These are phyloP conservation scores for Chionographis japonica DNA, from an alignment of 106 monocot species.

Conservation along the genomic window DNA sequence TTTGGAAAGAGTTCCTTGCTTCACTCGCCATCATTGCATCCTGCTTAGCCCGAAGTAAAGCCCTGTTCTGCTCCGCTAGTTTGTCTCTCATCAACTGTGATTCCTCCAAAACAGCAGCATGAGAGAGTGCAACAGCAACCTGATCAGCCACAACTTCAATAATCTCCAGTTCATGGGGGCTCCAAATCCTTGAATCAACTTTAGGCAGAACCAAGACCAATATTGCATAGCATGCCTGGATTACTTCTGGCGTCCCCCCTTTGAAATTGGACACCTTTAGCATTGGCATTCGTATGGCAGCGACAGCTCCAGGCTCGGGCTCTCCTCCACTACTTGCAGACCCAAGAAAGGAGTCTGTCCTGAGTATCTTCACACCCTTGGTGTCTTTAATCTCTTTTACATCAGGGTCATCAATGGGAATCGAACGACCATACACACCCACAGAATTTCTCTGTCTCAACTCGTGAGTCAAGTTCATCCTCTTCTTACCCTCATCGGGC, in stretches of 20 bases:
- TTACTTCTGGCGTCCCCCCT: constrained; percentile 49
- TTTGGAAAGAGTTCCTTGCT: constrained; percentile 56
- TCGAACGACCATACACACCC: constrained; percentile 4
- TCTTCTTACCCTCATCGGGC: constrained; percentile 36
- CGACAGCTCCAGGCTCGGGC: constrained; percentile 32
- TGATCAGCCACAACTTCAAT: constrained; percentile 71
- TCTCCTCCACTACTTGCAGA: constrained; percentile 33
- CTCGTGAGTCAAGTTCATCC: constrained; percentile 54
- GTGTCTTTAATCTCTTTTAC: constrained; percentile 29
- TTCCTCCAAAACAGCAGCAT: constrained; percentile 70
- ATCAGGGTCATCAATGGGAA: constrained; percentile 43
- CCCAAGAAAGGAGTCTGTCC: constrained; percentile 34
- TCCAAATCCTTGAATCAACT: constrained; percentile 47
- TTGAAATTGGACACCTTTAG: constrained; percentile 58
- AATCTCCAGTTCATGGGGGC: constrained; percentile 50
- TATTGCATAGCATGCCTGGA: constrained; percentile 53
- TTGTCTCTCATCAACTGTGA: constrained; percentile 63
- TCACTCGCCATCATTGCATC: constrained; percentile 52
- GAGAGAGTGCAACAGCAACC: constrained; percentile 71
- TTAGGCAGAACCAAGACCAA: constrained; percentile 54
- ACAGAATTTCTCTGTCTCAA: constrained; percentile 14
- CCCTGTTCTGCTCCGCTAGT: constrained; percentile 48
- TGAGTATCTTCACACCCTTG: constrained; percentile 35
- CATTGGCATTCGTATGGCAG: constrained; percentile 71
- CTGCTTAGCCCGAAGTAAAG: constrained; percentile 41